Evolutionary conservation across 208 protist species (phyloP), one percentile per base, ranked within the genome.

Genomic region (Acanthamoeba castellanii): DNA sequence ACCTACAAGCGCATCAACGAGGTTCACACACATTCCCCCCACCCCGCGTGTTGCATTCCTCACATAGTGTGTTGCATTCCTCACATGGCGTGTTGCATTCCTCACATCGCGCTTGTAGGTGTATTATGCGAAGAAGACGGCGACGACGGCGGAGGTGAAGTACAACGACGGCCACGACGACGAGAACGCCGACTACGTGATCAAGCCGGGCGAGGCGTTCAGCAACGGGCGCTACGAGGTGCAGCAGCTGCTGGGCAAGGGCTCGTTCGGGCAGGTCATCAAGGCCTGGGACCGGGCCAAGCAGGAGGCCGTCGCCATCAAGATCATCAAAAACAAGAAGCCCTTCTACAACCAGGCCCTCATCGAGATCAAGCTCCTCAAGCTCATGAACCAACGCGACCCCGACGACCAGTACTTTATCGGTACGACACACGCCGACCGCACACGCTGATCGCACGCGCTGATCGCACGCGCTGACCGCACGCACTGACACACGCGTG

Each of bases 1-100:
- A 97, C 97, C 22, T 97, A 97, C 93, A 97, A 97, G 50, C 87
- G 72, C 57, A 97, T 97, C 55, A 97, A 97, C 61, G 94, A 97
- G 96, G 78, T 95, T 50, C n/a, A n/a, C n/a, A n/a, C n/a, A n/a
- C n/a, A n/a, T n/a, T n/a, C n/a, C n/a, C n/a, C n/a, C n/a, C n/a
- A n/a, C n/a, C n/a, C n/a, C n/a, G n/a, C n/a, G n/a, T n/a, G n/a
- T n/a, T n/a, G n/a, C n/a, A n/a, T n/a, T n/a, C n/a, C n/a, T n/a
- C n/a, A n/a, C n/a, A n/a, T n/a, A n/a, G n/a, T n/a, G n/a, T n/a
- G n/a, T n/a, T n/a, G n/a, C n/a, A n/a, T n/a, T n/a, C n/a, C n/a
- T n/a, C n/a, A n/a, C n/a, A n/a, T n/a, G n/a, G n/a, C n/a, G n/a
- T n/a, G n/a, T n/a, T n/a, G n/a, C n/a, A n/a, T n/a, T n/a, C n/a